Conservation (phyloP, 257 asterid genomes). For the Catharanthus roseus region DNA sequence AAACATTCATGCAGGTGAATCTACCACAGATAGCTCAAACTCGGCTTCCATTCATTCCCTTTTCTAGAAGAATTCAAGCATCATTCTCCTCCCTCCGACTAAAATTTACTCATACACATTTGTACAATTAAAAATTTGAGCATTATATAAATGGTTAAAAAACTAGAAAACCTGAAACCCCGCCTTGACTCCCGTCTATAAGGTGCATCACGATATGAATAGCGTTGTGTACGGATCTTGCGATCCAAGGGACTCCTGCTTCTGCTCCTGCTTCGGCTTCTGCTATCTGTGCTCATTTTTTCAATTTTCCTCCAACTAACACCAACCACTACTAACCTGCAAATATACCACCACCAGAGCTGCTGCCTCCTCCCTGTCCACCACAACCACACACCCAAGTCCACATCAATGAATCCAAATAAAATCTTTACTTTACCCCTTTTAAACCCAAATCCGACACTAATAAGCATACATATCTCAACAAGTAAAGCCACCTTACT, state of each 20-base stretch:
- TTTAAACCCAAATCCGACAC: conserved; percentile 41
- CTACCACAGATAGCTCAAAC: conserved; percentile 5
- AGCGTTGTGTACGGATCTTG: conserved; percentile 77
- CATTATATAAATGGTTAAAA: conserved; percentile 35
- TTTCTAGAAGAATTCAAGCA: conserved; percentile 24
- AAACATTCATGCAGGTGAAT: conserved; percentile 7
- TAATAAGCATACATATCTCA: conserved; percentile 15
- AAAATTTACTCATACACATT: conserved; percentile 24
- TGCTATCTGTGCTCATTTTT: conserved; percentile 69
- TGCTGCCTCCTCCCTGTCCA: conserved; percentile 95
- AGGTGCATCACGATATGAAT: conserved; percentile 91
- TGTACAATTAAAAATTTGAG: conserved; percentile 30
- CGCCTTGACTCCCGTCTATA: conserved; percentile 75
- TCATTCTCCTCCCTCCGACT: conserved; percentile 31
- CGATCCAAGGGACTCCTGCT: conserved; percentile 98
- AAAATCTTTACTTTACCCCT: conserved; percentile 35
- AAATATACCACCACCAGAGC: conserved; percentile 57
- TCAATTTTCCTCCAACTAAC: conserved; percentile 39
- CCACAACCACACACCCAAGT: conserved; percentile 90
- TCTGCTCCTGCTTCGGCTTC: conserved; percentile 66
- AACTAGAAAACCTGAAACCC: conserved; percentile 90
- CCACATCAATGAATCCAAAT: conserved; percentile 67
- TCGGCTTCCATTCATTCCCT: conserved; percentile 21
- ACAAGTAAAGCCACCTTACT: conserved; percentile 24
- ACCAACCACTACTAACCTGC: conserved; percentile 43